Evolutionary conservation across 805 yeast species (phyloP), one percentile per base, ranked within the genome.

Genomic region (Hanseniaspora occidentalis): DNA sequence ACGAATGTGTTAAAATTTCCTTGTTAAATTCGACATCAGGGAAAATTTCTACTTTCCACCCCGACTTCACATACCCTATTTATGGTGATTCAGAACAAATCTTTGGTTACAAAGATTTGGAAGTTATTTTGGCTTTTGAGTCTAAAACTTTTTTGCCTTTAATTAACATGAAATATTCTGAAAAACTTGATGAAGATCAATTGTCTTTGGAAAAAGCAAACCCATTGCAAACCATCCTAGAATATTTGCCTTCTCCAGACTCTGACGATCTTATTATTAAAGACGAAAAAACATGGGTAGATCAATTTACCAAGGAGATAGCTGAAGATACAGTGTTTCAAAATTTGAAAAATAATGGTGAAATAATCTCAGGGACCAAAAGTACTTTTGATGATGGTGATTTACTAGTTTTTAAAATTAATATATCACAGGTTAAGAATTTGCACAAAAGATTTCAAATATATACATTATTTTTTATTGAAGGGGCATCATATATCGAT

Each of bases 401-500:
- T 1, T 84, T 57, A 52, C 70, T 62, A 14, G 62, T 86, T 13
- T 77, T 70, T 57, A 73, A 71, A 44, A 41, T 57, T 1, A 53
- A 56, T 20, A 46, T 65, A 2, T 42, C 42, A 8, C 50, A 50
- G 13, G 43, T 55, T 10, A 68, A 65, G 36, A 74, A 71, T 45
- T 57, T 85, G 39, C 88, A 79, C 50, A 60, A 68, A 38, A 62
- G 95, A 44, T 66, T 86, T 47, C 94, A 85, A 49, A 75, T 88
- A 2, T 73, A 92, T 49, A 83, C 84, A 13, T 62, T 89, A 21
- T 65, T 92, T 9, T 86, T 79, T 61, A 89, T 92, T 49, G 98
- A 92, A 56, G 97, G 95, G 0, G 97, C 96, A 1, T 77, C 94
- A 1, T 84, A 75, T 51, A 85, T 92, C 42, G 96, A 88, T 53